These are phyloP conservation scores for Chlamydomonas reinhardtii DNA, from an alignment of 163 green algal species.

Conservation along the genomic window DNA sequence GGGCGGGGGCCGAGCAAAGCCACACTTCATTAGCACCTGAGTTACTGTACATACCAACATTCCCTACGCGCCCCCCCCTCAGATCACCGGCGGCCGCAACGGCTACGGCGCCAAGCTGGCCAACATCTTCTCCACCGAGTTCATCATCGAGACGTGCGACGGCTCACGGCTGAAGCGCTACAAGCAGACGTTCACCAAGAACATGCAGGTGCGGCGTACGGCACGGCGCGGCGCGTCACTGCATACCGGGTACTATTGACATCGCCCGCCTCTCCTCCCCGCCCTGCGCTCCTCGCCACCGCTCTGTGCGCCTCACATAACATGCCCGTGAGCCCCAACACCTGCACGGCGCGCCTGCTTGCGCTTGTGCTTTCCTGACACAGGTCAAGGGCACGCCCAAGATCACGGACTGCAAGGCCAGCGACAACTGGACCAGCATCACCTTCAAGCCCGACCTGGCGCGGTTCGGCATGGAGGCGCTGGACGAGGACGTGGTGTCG, in stretches of 20 bases:
- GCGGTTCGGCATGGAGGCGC: slow-evolving; percentile 95
- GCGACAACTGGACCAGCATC: slow-evolving; percentile 98
- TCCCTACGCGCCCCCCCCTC: not conserved
- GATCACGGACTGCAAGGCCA: slow-evolving; percentile 77
- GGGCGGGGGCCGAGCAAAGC: no score
- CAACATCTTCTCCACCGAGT: slow-evolving; percentile 99
- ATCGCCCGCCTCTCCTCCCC: no score
- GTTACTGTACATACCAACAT: no score
- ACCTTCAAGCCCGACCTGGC: slow-evolving; percentile 97
- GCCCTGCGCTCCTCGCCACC: no score
- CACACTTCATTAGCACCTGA: no score
- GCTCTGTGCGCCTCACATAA: no score
- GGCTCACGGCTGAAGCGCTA: slow-evolving; percentile 85
- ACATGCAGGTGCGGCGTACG: slow-evolving; percentile 84
- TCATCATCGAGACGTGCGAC: slow-evolving; percentile 97
- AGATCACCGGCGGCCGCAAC: slow-evolving; percentile 97
- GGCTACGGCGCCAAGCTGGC: slow-evolving; percentile 99
- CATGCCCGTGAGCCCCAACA: no score
- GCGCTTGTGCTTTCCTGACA: no score
- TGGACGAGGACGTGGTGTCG: slow-evolving; percentile 93
- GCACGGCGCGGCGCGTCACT: no score
- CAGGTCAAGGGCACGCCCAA: slow-evolving; percentile 81
- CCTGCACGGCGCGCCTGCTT: no score
- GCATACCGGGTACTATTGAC: no score
- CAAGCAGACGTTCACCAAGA: slow-evolving; percentile 92